These are phyloP conservation scores for Eucalyptus viminalis DNA, from an alignment of 345 rosid species.

Conservation along the genomic window DNA sequence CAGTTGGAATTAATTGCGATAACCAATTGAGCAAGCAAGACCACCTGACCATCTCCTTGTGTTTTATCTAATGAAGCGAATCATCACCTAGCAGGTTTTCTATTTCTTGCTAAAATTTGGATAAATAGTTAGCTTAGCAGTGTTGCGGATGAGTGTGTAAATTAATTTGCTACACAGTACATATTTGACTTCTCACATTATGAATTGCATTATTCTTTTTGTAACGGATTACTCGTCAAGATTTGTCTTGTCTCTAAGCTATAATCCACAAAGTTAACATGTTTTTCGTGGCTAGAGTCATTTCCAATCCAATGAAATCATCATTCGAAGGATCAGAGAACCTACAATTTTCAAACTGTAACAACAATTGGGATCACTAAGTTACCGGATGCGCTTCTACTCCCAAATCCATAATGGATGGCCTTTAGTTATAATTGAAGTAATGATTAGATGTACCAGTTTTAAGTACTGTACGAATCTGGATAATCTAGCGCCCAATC, in stretches of 20 bases:
- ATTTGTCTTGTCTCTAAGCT: neutral
- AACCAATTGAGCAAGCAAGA: neutral
- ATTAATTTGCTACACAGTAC: neutral
- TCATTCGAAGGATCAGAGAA: neutral
- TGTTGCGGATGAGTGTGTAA: neutral
- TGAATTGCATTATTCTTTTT: neutral
- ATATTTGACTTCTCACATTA: neutral
- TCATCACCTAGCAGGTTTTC: neutral
- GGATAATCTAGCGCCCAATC: too few relatives aligned
- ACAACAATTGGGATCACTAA: neutral
- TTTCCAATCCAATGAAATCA: neutral
- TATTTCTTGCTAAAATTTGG: neutral
- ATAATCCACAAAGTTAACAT: neutral
- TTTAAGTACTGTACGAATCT: too few relatives aligned
- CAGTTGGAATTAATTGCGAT: neutral
- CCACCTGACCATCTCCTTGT: neutral
- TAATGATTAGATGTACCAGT: too few relatives aligned
- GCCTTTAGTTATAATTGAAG: too few relatives aligned
- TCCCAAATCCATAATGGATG: too few relatives aligned
- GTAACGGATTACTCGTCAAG: neutral
- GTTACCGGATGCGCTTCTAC: too few relatives aligned
- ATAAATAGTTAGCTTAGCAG: neutral
- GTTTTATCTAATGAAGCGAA: neutral
- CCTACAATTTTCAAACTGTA: neutral
- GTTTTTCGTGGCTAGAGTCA: neutral